Conservation (phyloP, 345 rosid species). For the Noccaea caerulescens region DNA sequence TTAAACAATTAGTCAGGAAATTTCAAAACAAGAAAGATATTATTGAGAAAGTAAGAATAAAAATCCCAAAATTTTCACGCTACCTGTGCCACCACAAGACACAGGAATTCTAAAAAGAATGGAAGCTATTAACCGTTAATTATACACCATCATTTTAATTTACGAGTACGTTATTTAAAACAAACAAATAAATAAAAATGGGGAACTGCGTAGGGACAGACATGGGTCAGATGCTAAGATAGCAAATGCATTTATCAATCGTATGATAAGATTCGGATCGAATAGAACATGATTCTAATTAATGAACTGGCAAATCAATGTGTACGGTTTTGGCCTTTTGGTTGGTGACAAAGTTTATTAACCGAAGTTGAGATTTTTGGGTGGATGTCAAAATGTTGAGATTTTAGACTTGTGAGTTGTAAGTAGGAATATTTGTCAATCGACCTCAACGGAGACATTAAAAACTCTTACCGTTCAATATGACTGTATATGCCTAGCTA, state of each 20-base stretch:
- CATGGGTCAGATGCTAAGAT: not conserved
- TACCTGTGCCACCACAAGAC: constrained; percentile 25
- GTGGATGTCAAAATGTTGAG: constrained; percentile 1
- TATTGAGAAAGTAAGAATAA: constrained; percentile 27
- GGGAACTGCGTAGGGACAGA: constrained; percentile 2
- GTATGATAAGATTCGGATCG: not conserved
- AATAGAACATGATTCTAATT: constrained; percentile 9
- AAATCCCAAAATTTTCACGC: constrained; percentile 20
- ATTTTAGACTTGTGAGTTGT: not conserved
- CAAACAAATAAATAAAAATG: not conserved
- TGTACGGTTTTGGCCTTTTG: not conserved
- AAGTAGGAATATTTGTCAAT: not conserved
- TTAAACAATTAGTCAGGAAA: not conserved
- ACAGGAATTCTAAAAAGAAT: constrained; percentile 31
- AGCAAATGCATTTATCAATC: not conserved
- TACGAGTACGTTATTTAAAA: not conserved
- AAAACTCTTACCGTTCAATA: no score
- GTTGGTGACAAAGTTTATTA: not conserved
- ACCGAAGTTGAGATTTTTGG: not conserved
- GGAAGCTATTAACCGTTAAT: constrained; percentile 36
- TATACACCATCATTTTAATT: constrained; percentile 28
- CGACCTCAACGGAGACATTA: no score
- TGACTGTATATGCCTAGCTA: no score
- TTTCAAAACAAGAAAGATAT: constrained; percentile 2
- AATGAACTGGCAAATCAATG: not conserved